Percentiles rank a stretch among this genome's conserved stretches.
These are phyloP conservation scores for Rhizopogon sp. DNA, from an alignment of 768 basidiomycete species.

Conservation along the genomic window DNA sequence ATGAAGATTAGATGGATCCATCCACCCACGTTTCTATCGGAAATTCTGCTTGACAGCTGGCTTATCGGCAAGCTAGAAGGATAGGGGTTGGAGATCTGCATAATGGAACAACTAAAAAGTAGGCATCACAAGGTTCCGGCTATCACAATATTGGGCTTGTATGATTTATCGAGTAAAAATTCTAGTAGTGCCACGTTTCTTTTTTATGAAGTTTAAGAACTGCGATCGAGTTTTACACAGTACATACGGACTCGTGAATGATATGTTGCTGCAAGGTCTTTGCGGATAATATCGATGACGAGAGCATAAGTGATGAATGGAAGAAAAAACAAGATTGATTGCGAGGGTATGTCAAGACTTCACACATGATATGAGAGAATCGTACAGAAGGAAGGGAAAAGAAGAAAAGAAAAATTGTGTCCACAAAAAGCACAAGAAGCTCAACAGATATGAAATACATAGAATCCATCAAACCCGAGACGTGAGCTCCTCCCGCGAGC, in stretches of 20 bases:
- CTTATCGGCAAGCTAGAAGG: conserved; percentile 21
- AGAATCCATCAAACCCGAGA: not conserved
- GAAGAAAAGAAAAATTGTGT: not conserved
- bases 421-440: not conserved
- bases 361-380: not conserved
- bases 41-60: conserved; percentile 22
- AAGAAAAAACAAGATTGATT: not conserved
- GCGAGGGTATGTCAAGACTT: not conserved
- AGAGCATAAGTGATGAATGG: not conserved
- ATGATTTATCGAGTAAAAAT: not conserved
- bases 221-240: too few species aligned
- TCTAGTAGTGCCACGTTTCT: not conserved
- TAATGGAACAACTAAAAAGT: not conserved
- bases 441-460: not conserved
- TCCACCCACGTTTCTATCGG: conserved; percentile 21
- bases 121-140: not conserved
- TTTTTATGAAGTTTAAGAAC: not conserved
- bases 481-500: conserved; percentile 59
- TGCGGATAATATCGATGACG: too few species aligned
- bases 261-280: not conserved
- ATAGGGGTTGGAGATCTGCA: not conserved
- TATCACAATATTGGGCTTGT: not conserved
- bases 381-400: not conserved
- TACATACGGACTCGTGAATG: not conserved
- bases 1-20: conserved; percentile 23